A percentile compares a stretch with the other conserved stretches of the same genome.
phyloP scores from a whole-genome alignment of 352 stramenopile species.

The Lagenidium giganteum region DNA sequence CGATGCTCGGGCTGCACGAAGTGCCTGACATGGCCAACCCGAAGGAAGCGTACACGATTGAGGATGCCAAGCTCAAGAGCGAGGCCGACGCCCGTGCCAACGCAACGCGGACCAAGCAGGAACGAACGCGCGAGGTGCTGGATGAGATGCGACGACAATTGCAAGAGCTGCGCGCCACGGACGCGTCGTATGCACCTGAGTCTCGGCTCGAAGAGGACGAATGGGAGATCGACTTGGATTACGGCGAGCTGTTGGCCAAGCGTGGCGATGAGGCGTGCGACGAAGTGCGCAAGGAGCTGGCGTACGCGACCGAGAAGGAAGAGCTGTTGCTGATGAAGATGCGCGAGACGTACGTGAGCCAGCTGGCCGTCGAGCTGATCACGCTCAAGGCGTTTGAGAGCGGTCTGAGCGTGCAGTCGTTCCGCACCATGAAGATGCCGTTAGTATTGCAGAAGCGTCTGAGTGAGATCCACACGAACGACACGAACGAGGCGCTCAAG shows the following conservation, averaged over 20 bases:
- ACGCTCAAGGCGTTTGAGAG: conserved; percentile 68
- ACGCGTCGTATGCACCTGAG: conserved; percentile 45
- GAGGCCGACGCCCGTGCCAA: conserved; percentile 76
- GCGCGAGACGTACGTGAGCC: conserved; percentile 64
- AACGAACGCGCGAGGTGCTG: conserved; percentile 85
- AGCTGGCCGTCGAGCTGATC: conserved; percentile 69
- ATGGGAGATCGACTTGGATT: conserved; percentile 88
- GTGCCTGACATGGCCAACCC: conserved; percentile 69
- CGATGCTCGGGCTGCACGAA: conserved; percentile 30
- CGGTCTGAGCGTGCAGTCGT: conserved; percentile 62
- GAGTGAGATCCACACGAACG: conserved; percentile 55
- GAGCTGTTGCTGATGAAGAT: conserved; percentile 86
- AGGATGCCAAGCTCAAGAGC: conserved; percentile 89
- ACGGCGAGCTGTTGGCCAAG: conserved; percentile 56
- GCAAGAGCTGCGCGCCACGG: conserved; percentile 48
- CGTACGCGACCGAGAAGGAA: conserved; percentile 72
- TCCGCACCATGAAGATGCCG: conserved; percentile 79
- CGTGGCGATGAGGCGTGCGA: conserved; percentile 79
- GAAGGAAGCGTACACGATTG: conserved; percentile 85
- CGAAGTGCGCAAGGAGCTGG: conserved; percentile 83
- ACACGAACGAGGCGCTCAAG: conserved; percentile 9
- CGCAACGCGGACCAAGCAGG: conserved; percentile 72
- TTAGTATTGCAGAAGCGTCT: conserved; percentile 55
- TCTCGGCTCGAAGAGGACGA: conserved; percentile 62
- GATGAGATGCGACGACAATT: conserved; percentile 80